Base-by-base conservation (phyloP, 2,329 filamentous ascomycete genomes). In the Colletotrichum endophyticum region DNA sequence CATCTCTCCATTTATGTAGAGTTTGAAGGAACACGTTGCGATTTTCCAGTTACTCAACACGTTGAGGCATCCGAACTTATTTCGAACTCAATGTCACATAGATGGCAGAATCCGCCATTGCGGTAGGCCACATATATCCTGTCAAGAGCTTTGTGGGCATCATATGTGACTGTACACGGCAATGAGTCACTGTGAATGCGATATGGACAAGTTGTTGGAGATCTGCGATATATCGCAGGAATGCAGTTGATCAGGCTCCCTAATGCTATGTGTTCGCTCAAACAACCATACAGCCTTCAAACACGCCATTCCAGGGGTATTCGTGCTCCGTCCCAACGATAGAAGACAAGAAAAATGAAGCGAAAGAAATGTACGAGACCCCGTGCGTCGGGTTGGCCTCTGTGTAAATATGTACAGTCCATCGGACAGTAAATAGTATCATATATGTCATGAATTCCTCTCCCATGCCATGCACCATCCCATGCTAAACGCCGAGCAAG, bases 361-460 rank as follows among this genome's bases (percentile, higher is more conserved):
- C 61, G 57, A 66, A 75, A 76, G 67, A 76, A 70, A 75, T 66
- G 67, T 73, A 71, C 68, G 56, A 69, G 36, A 53, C 66, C 70
- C 66, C 64, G 59, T 32, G 22, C 71, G n/a, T 70, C 70, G 71
- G 62, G 34, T 53, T 61, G 59, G 34, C 57, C 53, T 30, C 64
- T 15, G 44, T 69, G 22, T 64, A 36, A 76, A 79, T 76, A 78
- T 73, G 70, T 74, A 79, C 79, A 73, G 73, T 76, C 75, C 62
- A 70, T 71, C 78, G 72, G 73, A 64, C 59, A 66, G 57, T 68
- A 56, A 78, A 77, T 53, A 66, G 30, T 64, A 32, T 79, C 79
- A 78, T 79, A 79, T 77, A 77, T 79, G 72, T 79, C 77, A 70
- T 81, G 77, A 72, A 76, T 78, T 70, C 78, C 78, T 78, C 78